Evolutionary conservation across 163 green algal species (phyloP), one percentile per base, ranked within the genome.

Genomic region (Chlamydomonas reinhardtii): DNA sequence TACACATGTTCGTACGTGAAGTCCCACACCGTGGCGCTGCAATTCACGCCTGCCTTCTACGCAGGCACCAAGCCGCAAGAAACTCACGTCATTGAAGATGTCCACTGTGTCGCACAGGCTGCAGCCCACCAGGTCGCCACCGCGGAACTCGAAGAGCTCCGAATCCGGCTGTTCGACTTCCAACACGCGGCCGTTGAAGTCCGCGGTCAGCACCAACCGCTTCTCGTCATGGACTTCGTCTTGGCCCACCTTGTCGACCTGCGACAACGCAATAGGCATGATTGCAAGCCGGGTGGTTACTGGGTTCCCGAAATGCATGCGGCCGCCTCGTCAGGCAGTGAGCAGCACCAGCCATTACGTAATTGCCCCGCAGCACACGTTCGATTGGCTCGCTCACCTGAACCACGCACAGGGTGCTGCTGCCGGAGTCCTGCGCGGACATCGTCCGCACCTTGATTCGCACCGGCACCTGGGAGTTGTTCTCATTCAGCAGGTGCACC

Each of bases 31-130:
- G n/a, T n/a, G n/a, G n/a, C n/a, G n/a, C n/a, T n/a, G n/a, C n/a
- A n/a, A n/a, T n/a, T n/a, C n/a, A n/a, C n/a, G n/a, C n/a, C n/a
- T n/a, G n/a, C n/a, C n/a, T n/a, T n/a, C n/a, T n/a, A n/a, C n/a
- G n/a, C n/a, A n/a, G n/a, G n/a, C n/a, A n/a, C n/a, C n/a, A n/a
- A n/a, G n/a, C n/a, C n/a, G n/a, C n/a, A n/a, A n/a, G n/a, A n/a
- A 12, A 65, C 62, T 70, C 62, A 70, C 62, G 0, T 83, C 78
- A 0, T 24, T 34, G 37, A 90, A 84, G 12, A 85, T 56, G 56
- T 87, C 86, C 27, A 90, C 69, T 0, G 72, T 56, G 74, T 89
- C 73, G 27, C 83, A 78, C 48, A 89, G 68, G 27, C 0, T 37
- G 52, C 52, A 32, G 25, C 72, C 79, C 24, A 86, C 4, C 34